Base-by-base conservation (phyloP, 83 land plant species). In the Thuja plicata region DNA sequence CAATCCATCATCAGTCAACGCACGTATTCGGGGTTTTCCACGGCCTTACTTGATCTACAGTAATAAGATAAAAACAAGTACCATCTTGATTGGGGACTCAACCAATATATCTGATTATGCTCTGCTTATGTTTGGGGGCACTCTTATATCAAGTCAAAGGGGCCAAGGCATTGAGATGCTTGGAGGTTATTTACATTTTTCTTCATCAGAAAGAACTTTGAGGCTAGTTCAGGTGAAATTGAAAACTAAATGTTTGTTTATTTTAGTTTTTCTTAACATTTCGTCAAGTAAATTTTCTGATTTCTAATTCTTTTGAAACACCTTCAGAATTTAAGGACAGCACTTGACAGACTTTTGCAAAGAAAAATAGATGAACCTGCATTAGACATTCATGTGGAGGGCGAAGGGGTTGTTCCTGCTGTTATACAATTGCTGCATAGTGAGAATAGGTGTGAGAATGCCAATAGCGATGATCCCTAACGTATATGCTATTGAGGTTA, bases 81-180 rank as follows among this genome's bases (percentile, higher is more conserved):
- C 92, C 54, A 97, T 98, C 21, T 95, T 89, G 62, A 86, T 98
- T 30, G 89, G 98, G 40, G 97, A 97, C 60, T 96, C 99, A 5
- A 97, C 99, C 0, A 98, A 96, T 87, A 93, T 98, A 60, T 97
- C 99, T 27, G 99, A 98, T 88, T 98, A 96, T 91, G 96, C 99
- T 50, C 87, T 98, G n/a, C 96, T 98, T 24, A 93, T 97, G 88
- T 98, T 98, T 91, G 99, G 99, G 12, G 99, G 99, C 46, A 91
- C 85, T 81, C 93, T 97, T 16, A 86, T 90, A 21, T 93, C 97
- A 17, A 95, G 93, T 87, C 91, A 91, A 90, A 91, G 83, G 85
- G 97, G 95, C 16, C 93, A 93, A 60, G 95, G 94, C 30, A 95
- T 98, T 43, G 99, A 97, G 87, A 98, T 98, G 99, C 95, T 98